Evolutionary conservation across 1,284 basidiomycete species (phyloP), one percentile per base, ranked within the genome.

Genomic region (Cerioporus squamosus): DNA sequence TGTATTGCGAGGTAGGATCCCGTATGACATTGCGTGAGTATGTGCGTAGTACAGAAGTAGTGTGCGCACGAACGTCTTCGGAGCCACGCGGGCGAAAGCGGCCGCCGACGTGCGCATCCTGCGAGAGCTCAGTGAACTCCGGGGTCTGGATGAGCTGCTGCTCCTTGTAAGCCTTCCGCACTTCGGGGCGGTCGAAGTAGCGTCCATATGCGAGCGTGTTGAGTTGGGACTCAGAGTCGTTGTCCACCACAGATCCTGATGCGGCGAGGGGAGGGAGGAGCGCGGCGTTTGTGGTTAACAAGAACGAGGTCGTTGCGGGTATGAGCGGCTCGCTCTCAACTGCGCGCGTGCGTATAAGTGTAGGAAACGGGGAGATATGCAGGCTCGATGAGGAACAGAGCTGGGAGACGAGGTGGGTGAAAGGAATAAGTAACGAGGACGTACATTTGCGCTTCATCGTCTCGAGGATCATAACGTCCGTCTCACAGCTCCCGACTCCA

Each of bases 381-480:
- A 46, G 7, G 5, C 10, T 2, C 17, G 23, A 18, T 55, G 33
- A 33, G 9, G 9, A 38, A 24, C 10, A 18, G 22, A 2, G 24
- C 3, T 2, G 40, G 29, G 51, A 44, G 49, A 24, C 8, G 49
- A 15, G 38, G 17, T 20, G 49, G 39, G 49, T 40, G 33, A 24
- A 10, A 24, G 47, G 17, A n/a, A 15, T 3, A 18, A 22, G 22
- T 5, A 51, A 38, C 14, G 20, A 29, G 51, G 38, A 85, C 91
- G 72, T 74, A 95, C 93, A 81, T 79, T 82, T 86, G 68, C 91
- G 84, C 72, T 86, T 85, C 67, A 91, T 81, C 67, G 88, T 90
- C 67, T 95, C 93, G 61, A 94, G 74, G 70, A 96, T 90, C 85
- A 93, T 88, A 60, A 87, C 71, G 77, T 96, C 94, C 26, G 89